These are phyloP conservation scores for Candida rishiriensis DNA, from an alignment of 805 yeast species.

Conservation along the genomic window DNA sequence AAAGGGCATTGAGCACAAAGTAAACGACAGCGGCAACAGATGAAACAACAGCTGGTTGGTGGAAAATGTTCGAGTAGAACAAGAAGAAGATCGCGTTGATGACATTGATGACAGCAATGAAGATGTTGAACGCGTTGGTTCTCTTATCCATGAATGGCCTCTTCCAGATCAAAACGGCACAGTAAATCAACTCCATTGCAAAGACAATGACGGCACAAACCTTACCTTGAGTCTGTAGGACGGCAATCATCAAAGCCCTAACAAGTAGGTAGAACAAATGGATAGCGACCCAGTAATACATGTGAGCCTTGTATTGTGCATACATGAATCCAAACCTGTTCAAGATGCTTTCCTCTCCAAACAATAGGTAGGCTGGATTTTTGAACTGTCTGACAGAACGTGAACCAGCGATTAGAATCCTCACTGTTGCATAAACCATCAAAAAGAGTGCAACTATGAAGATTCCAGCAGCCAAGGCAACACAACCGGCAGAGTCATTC, in stretches of 20 bases:
- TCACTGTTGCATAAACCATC: conserved; percentile 65
- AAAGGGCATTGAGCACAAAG: conserved; percentile 83
- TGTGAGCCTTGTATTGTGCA: conserved; percentile 84
- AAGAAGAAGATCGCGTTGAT: conserved; percentile 82
- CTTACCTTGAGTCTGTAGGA: conserved; percentile 76
- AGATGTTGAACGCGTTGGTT: conserved; percentile 89
- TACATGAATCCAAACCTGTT: conserved; percentile 91
- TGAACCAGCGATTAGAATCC: conserved; percentile 72
- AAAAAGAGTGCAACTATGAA: conserved; percentile 54
- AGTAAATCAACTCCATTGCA: conserved; percentile 67
- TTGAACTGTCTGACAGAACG: conserved; percentile 67
- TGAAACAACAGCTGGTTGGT: conserved; percentile 82
- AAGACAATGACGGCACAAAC: conserved; percentile 77
- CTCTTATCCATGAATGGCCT: conserved; percentile 94
- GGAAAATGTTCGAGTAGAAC: conserved; percentile 82
- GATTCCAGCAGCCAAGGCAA: conserved; percentile 74
- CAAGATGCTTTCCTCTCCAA: conserved; percentile 74
- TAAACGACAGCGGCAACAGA: conserved; percentile 89
- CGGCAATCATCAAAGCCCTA: conserved; percentile 81
- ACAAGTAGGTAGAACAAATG: conserved; percentile 61
- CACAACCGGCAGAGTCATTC: conserved; percentile 77
- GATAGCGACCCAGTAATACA: conserved; percentile 76
- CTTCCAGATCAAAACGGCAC: conserved; percentile 57
- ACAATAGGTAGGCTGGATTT: conserved; percentile 89
- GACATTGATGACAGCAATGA: conserved; percentile 73